Conservation (phyloP, 352 stramenopile species). For the Phytophthora multivora region DNA sequence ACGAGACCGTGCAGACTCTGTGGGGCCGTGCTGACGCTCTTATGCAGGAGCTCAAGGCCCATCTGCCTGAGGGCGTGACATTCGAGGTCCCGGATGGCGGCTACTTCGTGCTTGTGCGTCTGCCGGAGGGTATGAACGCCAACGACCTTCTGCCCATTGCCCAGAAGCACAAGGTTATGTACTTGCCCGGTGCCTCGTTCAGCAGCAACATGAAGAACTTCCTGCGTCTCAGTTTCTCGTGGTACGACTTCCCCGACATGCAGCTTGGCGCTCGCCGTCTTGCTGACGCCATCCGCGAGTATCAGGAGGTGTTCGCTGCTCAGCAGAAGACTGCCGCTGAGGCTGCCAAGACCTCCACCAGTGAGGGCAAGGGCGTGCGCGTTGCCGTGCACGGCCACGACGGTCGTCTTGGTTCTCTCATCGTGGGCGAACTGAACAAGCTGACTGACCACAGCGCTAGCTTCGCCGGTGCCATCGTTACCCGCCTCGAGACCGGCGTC, state of each 20-base stretch:
- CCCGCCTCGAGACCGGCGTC: constrained; percentile 48
- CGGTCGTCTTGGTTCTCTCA: constrained; percentile 73
- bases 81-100: constrained; percentile 85
- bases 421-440: constrained; percentile 68
- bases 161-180: constrained; percentile 89
- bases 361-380: constrained; percentile 42
- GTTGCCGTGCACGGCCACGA: constrained; percentile 76
- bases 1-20: constrained; percentile 72
- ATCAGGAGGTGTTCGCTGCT: constrained; percentile 47
- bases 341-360: constrained; percentile 2
- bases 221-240: constrained; percentile 87
- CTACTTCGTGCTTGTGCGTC: constrained; percentile 90
- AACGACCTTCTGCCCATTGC: constrained; percentile 76
- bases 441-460: constrained; percentile 47
- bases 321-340: constrained; percentile 29
- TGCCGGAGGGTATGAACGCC: constrained; percentile 79
- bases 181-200: constrained; percentile 83
- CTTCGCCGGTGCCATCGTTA: constrained; percentile 63
- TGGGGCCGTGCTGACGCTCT: constrained; percentile 77
- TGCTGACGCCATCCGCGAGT: constrained; percentile 70
- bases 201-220: constrained; percentile 89
- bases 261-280: constrained; percentile 77
- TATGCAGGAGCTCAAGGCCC: constrained; percentile 76
- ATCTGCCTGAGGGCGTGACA: constrained; percentile 55
- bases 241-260: constrained; percentile 84